Evolutionary conservation across 2,329 filamentous ascomycete species (phyloP), one percentile per base, ranked within the genome.

Genomic region (Aspergillus sp.): DNA sequence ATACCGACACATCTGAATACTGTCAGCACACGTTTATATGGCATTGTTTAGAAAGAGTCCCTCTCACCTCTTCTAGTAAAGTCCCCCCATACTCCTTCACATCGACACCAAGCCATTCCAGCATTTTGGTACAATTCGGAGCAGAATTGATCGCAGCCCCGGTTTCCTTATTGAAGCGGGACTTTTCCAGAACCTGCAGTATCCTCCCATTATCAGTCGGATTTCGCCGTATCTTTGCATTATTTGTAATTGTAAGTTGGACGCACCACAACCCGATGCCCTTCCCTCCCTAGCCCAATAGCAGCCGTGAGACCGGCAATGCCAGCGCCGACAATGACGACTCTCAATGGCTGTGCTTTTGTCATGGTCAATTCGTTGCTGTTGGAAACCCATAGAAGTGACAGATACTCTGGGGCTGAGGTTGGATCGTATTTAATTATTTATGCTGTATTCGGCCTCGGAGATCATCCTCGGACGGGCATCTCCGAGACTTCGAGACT

Each of bases 231-330:
- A 30, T 6, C 24, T 24, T 24, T n/a, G n/a, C n/a, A n/a, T n/a
- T n/a, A n/a, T n/a, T n/a, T n/a, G n/a, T n/a, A n/a, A n/a, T n/a
- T n/a, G n/a, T n/a, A n/a, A n/a, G n/a, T n/a, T n/a, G n/a, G n/a
- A n/a, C n/a, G 24, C 4, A 24, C 24, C 61, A 71, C 67, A 26
- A 73, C 70, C 20, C 64, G 64, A 59, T 73, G 70, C 0, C 71
- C 71, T 22, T 70, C 66, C 45, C 66, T 69, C 41, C 70, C 65
- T 6, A 73, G 50, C 3, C 68, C 70, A 59, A 73, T 72, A 4
- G 71, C 71, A 3, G 71, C 67, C 9, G 63, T 63, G 4, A 74
- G 62, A 7, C 71, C 71, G 34, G 71, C 68, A 50, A 74, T 68
- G 2, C 71, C 71, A 8, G 71, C 72, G 1, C 71, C 72, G 30